Percentiles rank a stretch among this genome's conserved stretches.
phyloP scores from a whole-genome alignment of 2,329 filamentous ascomycete genomes.

The Colletotrichum lupini region DNA sequence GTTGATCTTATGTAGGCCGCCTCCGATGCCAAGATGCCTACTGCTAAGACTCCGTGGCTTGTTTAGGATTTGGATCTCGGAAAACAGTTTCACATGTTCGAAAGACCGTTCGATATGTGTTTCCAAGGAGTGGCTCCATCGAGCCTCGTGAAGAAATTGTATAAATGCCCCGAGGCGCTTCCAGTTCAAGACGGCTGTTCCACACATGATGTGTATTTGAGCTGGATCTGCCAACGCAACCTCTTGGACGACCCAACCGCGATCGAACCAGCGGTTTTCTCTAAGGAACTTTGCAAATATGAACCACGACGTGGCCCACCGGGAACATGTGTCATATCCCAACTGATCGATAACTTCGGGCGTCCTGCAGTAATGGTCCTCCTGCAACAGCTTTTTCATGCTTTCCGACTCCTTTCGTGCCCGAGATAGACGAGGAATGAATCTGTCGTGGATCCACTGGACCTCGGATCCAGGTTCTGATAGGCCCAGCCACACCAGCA shows the following conservation, averaged over 20 bases:
- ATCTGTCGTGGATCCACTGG: constrained; percentile 14
- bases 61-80: fast-evolving
- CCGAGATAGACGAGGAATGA: not conserved
- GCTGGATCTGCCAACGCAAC: constrained; percentile 26
- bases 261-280: constrained; percentile 30
- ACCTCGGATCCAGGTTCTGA: not conserved
- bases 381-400: not conserved
- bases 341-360: constrained; percentile 12
- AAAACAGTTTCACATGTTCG: too few species aligned
- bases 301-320: not conserved
- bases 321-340: not conserved
- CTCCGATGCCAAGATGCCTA: too few species aligned
- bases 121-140: not conserved
- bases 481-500: constrained; percentile 31
- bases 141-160: not conserved
- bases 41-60: too few species aligned
- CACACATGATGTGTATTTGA: constrained; percentile 29
- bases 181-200: constrained; percentile 15
- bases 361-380: not conserved
- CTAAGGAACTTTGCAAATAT: not conserved
- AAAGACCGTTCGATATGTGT: not conserved
- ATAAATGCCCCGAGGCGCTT: constrained; percentile 8
- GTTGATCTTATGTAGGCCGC: too few species aligned
- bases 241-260: constrained; percentile 39
- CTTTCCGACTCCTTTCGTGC: too few species aligned